These are phyloP conservation scores for Turritis glabra DNA, from an alignment of 345 rosid species.

Conservation along the genomic window DNA sequence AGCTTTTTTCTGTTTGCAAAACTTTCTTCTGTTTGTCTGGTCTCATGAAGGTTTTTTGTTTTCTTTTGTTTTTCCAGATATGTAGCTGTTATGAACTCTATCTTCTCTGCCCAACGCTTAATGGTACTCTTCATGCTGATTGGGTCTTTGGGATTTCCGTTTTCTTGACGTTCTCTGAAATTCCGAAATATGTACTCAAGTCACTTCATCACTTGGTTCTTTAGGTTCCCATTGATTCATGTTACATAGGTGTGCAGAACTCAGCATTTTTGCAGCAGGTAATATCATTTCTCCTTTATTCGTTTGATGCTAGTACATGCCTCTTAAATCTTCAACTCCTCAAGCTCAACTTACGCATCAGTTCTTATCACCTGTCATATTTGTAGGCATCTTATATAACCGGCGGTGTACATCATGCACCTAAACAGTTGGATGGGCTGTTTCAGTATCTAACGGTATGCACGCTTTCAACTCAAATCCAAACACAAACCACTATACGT, in stretches of 20 bases:
- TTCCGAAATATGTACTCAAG: constrained; percentile 17
- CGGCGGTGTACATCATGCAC: constrained; percentile 85
- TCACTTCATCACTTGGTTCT: constrained; percentile 25
- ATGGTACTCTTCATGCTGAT: constrained; percentile 51
- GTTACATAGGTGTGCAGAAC: constrained; percentile 78
- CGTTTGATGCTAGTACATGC: no score
- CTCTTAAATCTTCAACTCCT: not conserved
- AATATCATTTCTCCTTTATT: constrained; percentile 8
- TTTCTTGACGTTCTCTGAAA: no score
- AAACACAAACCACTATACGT: constrained; percentile 16
- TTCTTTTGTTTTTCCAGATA: constrained; percentile 69
- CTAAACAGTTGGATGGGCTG: constrained; percentile 86
- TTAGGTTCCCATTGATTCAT: constrained; percentile 93
- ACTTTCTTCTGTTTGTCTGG: constrained; percentile 25
- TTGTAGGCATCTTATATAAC: constrained; percentile 90
- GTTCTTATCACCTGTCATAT: constrained; percentile 20
- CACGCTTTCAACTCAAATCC: constrained; percentile 12
- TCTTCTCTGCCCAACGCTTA: constrained; percentile 91
- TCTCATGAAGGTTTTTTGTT: constrained; percentile 17
- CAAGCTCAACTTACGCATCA: constrained; percentile 7
- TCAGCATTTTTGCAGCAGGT: constrained; percentile 98
- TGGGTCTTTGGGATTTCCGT: constrained; percentile 6
- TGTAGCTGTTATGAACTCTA: constrained; percentile 94
- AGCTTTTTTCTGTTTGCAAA: constrained; percentile 23
- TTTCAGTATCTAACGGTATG: constrained; percentile 81